Percentiles rank a stretch among this genome's conserved stretches.
Evolutionary conservation across 495 filamentous ascomycete species (phyloP).

Genomic region (Daldinia bambusicola): DNA sequence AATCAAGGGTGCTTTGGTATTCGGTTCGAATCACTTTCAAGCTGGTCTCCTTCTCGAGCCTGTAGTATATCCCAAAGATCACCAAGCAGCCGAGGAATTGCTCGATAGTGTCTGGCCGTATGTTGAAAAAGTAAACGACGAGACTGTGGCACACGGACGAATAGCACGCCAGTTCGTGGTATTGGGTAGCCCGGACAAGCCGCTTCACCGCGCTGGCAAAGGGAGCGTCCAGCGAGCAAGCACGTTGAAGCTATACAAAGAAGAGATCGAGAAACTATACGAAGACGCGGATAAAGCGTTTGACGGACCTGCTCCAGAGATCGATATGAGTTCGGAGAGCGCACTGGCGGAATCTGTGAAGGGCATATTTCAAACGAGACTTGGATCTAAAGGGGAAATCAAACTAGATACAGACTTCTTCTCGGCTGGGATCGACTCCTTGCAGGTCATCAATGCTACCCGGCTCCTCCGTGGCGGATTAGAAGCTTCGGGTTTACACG

Average conservation of each 20-base stretch:
- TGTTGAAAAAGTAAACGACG: constrained; percentile 58
- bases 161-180: constrained; percentile 54
- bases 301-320: constrained; percentile 30
- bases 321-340: constrained; percentile 49
- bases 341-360: constrained; percentile 49
- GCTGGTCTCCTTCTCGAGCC: constrained; percentile 65
- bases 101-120: constrained; percentile 56
- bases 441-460: constrained; percentile 59
- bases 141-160: constrained; percentile 58
- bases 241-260: constrained; percentile 60
- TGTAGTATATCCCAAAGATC: constrained; percentile 30
- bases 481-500: constrained; percentile 40
- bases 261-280: constrained; percentile 65
- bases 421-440: constrained; percentile 61
- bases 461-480: constrained; percentile 51
- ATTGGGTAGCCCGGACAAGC: constrained; percentile 59
- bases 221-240: constrained; percentile 63
- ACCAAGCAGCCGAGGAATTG: constrained; percentile 45
- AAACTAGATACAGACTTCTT: constrained; percentile 57
- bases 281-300: constrained; percentile 36
- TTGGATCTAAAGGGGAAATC: constrained; percentile 46
- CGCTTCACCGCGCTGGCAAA: constrained; percentile 65
- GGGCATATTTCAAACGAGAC: constrained; percentile 46
- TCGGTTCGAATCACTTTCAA: constrained; percentile 63
- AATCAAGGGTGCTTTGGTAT: constrained; percentile 60